Conservation (phyloP, 2,329 filamentous ascomycete genomes). For the Cladosporium colombiae region DNA sequence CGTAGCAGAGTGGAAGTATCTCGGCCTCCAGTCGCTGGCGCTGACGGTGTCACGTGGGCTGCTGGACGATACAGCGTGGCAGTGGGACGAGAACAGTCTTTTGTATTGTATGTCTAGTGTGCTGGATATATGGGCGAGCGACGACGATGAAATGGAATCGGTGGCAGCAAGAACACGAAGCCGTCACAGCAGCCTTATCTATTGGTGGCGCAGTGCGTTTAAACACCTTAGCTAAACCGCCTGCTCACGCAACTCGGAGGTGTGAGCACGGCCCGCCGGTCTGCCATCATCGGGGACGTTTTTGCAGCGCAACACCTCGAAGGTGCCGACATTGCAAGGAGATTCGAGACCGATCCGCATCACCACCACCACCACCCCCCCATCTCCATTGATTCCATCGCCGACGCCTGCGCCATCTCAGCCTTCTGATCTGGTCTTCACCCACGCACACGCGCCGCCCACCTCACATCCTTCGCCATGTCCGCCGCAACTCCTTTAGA, state of each 20-base stretch:
- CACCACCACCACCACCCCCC: neutral
- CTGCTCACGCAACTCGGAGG: neutral
- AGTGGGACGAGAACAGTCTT: too few relatives aligned
- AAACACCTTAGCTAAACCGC: neutral
- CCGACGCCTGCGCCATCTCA: constrained; percentile 5
- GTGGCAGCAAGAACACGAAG: neutral
- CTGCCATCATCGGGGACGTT: constrained; percentile 16
- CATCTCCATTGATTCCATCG: constrained; percentile 4
- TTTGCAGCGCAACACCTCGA: constrained; percentile 9
- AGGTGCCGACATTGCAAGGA: constrained; percentile 6
- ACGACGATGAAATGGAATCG: neutral
- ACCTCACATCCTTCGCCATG: constrained; percentile 16
- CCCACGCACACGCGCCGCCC: neutral
- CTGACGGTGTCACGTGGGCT: constrained; percentile 4
- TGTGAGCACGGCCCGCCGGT: neutral
- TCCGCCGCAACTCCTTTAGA: constrained; percentile 27
- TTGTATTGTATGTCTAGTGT: neutral
- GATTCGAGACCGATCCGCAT: neutral
- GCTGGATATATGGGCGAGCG: neutral
- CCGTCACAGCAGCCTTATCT: neutral
- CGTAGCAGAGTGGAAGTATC: constrained; percentile 7
- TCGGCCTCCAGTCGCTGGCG: neutral
- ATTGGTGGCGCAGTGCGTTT: neutral
- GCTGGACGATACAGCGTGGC: neutral
- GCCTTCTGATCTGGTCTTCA: constrained; percentile 3